These are phyloP conservation scores for Cryptococcus wingfieldii DNA, from an alignment of 1,284 basidiomycete genomes.

Conservation along the genomic window DNA sequence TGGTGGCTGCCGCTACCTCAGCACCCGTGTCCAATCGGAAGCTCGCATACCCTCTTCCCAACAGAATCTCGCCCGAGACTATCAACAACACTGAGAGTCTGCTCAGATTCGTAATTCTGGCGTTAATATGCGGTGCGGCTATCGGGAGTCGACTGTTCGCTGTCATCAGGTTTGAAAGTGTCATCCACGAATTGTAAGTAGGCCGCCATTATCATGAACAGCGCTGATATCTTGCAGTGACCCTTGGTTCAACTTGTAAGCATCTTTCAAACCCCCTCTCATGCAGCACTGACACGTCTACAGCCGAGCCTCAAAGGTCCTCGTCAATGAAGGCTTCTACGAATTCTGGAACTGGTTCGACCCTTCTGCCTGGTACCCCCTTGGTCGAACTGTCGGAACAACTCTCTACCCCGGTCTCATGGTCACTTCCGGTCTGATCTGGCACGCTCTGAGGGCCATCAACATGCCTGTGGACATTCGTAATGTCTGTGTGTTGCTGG, in stretches of 20 bases:
- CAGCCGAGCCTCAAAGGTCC: conserved; percentile 82
- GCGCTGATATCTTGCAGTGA: conserved; percentile 57
- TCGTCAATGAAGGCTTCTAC: conserved; percentile 90
- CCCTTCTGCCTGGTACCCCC: conserved; percentile 97
- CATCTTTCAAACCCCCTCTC: conserved; percentile 16
- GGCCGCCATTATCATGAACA: conserved; percentile 2
- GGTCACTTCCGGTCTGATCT: conserved; percentile 95
- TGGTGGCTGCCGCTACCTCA: not conserved
- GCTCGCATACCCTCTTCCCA: conserved; percentile 45
- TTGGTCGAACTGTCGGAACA: conserved; percentile 95
- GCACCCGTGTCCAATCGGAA: conserved; percentile 1
- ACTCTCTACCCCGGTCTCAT: conserved; percentile 98
- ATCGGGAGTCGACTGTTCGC: conserved; percentile 95
- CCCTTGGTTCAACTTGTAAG: conserved; percentile 96
- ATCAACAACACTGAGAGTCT: conserved; percentile 77
- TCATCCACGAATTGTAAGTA: conserved; percentile 96
- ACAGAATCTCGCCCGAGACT: conserved; percentile 53
- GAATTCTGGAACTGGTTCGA: conserved; percentile 99
- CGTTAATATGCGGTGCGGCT: conserved; percentile 85
- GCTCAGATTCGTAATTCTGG: conserved; percentile 77
- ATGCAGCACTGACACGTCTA: not conserved
- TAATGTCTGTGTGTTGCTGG: conserved; percentile 94
- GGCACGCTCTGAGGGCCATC: conserved; percentile 79
- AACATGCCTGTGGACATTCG: conserved; percentile 96
- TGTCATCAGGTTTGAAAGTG: conserved; percentile 96